Evolutionary conservation across 2,329 filamentous ascomycete genomes (phyloP), one percentile per base, ranked within the genome.

Genomic region (Mycosphaerelloides madeirae): DNA sequence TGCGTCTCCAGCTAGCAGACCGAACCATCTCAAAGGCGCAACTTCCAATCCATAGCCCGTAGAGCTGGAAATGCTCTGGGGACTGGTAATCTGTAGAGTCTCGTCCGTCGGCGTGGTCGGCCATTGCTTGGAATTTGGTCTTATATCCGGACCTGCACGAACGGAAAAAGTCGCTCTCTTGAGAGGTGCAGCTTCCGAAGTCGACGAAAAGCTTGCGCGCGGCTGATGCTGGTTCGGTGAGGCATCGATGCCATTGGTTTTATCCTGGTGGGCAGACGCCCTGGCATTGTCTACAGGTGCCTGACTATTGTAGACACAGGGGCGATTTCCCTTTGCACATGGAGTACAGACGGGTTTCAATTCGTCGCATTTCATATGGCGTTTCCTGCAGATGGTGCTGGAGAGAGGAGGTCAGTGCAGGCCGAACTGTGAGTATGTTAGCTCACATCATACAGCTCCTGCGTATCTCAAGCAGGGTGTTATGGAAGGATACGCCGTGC

Each of bases 311-410:
- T 71, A 72, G 12, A 65, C 52, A 51, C 71, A 75, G 43, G 65
- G 63, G 48, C 70, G 65, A 35, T 65, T 61, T 31, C 65, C 67
- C 52, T 72, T 73, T 13, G 61, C 55, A 56, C 71, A 75, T 51
- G 67, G 68, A 29, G 65, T 65, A 50, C 71, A 74, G 25, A 63
- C 56, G 12, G 69, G 71, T 49, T 66, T 69, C 29, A 61, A 61
- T 59, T 76, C 73, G 50, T 74, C 72, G 54, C 73, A 76, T 60
- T 76, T 77, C 55, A 75, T 72, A 48, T 74, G 68, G 44, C 73
- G 62, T 35, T 59, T 59, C 2, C 61, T 49, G 41, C 61, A 63
- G 20, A 60, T 54, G 4, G 51, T 28, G 42, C 59, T 62, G 44
- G 16, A 20, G 20, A 38, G 18, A 20, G 12, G n/a, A n/a, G 20